Evolutionary conservation across 1,139 yeast species (phyloP), one percentile per base, ranked within the genome.

Genomic region (Pichia sp.): DNA sequence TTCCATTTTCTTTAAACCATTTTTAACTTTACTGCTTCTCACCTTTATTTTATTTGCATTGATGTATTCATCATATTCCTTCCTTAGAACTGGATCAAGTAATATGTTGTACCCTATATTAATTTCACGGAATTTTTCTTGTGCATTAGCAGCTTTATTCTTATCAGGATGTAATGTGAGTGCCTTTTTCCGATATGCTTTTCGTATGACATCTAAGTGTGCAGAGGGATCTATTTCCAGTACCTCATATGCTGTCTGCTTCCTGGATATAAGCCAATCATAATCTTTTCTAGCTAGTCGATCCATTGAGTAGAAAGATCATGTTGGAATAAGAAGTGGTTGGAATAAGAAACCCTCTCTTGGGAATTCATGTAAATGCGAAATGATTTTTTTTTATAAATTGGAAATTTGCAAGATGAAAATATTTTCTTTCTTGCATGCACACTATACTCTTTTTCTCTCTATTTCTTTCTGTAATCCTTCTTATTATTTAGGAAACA

Each of bases 141-240:
- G 61, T 3, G 66, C 62, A 44, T 56, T 49, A 0, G 67, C 66
- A 4, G 68, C 59, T 4, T 63, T 57, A 53, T 72, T 70, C 60
- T 77, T 78, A 60, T 78, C 83, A 0, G 83, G 83, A 58, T 65
- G 68, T 2, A 54, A 49, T 23, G 52, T 25, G 27, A 65, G 49
- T 3, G 68, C 68, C 41, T 56, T 55, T 37, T 48, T 52, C 24
- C 66, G 51, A 42, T 62, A 65, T 3, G 61, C 60, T 25, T 55
- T 58, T 27, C 60, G 51, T 9, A 63, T 46, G 3, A 69, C 64
- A 5, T 58, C 56, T 0, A 59, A 56, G 0, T 55, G 42, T 6
- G 71, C 63, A 7, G 62, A 30, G 11, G 13, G 27, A 3, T 47
- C 43, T 29, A 60, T 24, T 2, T 47, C 51, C 20, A 63, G 44